A percentile compares a stretch with the other conserved stretches of the same genome.
phyloP scores from a whole-genome alignment of 495 filamentous ascomycete species.

The Hypoxylon crocopeplum region DNA sequence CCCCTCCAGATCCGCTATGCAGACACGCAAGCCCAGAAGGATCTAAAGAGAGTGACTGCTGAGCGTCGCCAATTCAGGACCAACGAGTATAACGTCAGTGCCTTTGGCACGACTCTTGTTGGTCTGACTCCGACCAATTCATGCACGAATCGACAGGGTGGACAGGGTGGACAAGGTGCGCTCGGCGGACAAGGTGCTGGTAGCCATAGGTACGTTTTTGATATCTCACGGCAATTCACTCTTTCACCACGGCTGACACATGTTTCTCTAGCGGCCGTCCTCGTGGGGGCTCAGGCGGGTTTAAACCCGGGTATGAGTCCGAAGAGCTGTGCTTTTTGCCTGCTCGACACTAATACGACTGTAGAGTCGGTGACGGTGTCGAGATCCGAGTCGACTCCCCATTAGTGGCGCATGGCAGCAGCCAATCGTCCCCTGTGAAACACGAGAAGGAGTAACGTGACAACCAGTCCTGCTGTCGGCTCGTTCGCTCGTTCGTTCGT shows the following conservation, averaged over 20 bases:
- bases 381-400: conserved; percentile 58
- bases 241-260: too few species aligned
- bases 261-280: conserved; percentile 1
- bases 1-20: conserved; percentile 94
- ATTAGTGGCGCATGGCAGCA: conserved; percentile 57
- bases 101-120: conserved; percentile 62
- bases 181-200: not conserved
- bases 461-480: not conserved
- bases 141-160: conserved; percentile 30
- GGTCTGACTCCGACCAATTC: conserved; percentile 53
- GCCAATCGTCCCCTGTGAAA: conserved; percentile 57
- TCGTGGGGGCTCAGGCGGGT: not conserved
- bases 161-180: not conserved
- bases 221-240: too few species aligned
- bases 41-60: conserved; percentile 91
- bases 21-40: conserved; percentile 94
- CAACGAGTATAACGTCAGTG: conserved; percentile 85
- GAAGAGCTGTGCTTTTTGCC: not conserved
- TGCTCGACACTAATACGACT: conserved; percentile 12
- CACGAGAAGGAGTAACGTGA: conserved; percentile 46
- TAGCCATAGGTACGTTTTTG: conserved; percentile 8
- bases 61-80: conserved; percentile 91
- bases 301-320: conserved; percentile 14
- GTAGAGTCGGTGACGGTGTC: conserved; percentile 51
- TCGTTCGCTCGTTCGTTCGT: too few species aligned